phyloP scores from a whole-genome alignment of 2,329 filamentous ascomycete genomes.

The Nothopassalora personata region DNA sequence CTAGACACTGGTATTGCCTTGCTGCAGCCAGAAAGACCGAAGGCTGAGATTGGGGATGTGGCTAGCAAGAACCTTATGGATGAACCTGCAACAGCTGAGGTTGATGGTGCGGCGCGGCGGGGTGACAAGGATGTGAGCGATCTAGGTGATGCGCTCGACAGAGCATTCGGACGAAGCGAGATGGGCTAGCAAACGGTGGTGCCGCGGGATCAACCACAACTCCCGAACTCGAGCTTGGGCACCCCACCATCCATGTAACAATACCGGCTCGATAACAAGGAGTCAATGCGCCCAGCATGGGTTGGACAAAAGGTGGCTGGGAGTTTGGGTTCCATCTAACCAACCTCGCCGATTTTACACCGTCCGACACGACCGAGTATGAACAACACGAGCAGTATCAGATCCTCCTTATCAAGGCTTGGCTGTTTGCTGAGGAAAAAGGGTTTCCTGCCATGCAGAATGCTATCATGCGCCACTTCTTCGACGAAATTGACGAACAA shows the following conservation, averaged over 20 bases:
- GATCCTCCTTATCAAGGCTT: background rate
- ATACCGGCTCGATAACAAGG: no score
- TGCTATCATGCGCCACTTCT: background rate
- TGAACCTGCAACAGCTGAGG: conserved; percentile 13
- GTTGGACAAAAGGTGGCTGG: no score
- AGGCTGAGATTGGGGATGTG: conserved; percentile 16
- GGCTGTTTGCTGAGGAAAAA: background rate
- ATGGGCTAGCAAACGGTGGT: conserved; percentile 20
- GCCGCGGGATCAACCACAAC: no score
- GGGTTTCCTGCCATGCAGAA: background rate
- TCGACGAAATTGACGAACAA: background rate
- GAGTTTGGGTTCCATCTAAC: background rate
- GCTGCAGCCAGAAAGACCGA: conserved; percentile 58
- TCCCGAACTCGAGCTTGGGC: no score
- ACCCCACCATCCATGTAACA: no score
- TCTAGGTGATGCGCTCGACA: conserved; percentile 33
- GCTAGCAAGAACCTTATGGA: conserved; percentile 22
- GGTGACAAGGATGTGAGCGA: conserved; percentile 28
- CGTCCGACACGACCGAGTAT: background rate
- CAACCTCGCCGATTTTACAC: background rate
- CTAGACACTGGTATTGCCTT: conserved; percentile 67
- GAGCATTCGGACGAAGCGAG: conserved; percentile 31
- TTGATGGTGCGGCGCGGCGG: background rate
- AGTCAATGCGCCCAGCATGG: no score
- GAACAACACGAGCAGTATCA: background rate